Percentiles rank a stretch among this genome's conserved stretches.
These are phyloP conservation scores for Grigorovia humatica DNA, from an alignment of 805 yeast species.

Conservation along the genomic window DNA sequence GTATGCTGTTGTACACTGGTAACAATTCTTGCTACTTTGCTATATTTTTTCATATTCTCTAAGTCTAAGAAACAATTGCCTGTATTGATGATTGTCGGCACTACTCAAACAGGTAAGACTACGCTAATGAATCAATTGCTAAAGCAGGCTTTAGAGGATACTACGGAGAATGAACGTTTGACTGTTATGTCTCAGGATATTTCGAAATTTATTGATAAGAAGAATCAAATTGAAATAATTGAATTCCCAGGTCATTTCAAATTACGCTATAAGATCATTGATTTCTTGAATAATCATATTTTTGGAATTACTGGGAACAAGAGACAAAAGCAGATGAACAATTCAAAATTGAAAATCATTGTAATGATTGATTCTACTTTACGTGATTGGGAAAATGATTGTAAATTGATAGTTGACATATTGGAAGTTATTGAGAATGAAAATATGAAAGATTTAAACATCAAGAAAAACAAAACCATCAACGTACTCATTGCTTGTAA, in stretches of 20 bases:
- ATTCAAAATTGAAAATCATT: background rate
- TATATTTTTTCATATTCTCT: background rate
- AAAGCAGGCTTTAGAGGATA: background rate
- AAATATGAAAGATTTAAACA: background rate
- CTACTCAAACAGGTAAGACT: background rate
- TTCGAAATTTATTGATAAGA: conserved; percentile 29
- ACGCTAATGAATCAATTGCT: background rate
- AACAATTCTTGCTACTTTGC: background rate
- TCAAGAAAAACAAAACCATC: background rate
- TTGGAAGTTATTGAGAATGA: conserved; percentile 48
- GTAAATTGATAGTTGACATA: conserved; percentile 44
- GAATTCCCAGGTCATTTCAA: conserved; percentile 90
- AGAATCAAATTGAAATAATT: conserved; percentile 39
- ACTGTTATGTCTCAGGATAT: conserved; percentile 46
- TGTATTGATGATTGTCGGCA: background rate
- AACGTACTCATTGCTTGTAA: conserved; percentile 68
- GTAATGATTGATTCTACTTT: background rate
- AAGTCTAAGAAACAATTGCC: background rate
- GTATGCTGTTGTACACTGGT: background rate
- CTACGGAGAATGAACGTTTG: background rate
- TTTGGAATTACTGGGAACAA: background rate
- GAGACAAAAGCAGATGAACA: background rate
- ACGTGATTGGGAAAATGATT: background rate
- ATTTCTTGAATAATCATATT: background rate
- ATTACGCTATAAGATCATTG: conserved; percentile 36